phyloP scores from a whole-genome alignment of 164 flowering plant species.

The Magnolia kwangsiensis region DNA sequence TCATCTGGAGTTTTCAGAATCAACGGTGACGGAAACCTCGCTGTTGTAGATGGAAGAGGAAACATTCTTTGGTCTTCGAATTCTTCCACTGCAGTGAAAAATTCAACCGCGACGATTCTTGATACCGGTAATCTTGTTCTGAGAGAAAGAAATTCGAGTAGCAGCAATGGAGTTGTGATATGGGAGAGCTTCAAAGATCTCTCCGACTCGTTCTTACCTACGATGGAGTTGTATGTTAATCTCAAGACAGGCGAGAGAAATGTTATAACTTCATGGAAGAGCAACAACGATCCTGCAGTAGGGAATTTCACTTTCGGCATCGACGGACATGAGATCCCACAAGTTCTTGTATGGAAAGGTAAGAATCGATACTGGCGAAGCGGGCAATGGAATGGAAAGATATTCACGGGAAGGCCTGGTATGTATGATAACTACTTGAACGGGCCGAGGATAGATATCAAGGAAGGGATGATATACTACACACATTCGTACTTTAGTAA shows the following conservation, averaged over 20 bases:
- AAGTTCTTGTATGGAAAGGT: slow-evolving; percentile 22
- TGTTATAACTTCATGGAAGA: slow-evolving; percentile 42
- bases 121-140: slow-evolving; percentile 7
- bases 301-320: slow-evolving; percentile 29
- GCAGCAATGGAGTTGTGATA: background rate
- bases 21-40: background rate
- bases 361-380: slow-evolving; percentile 13
- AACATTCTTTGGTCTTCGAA: slow-evolving; percentile 3
- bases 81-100: background rate
- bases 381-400: background rate
- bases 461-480: background rate
- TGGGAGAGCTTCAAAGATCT: slow-evolving; percentile 62
- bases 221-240: slow-evolving; percentile 35
- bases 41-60: background rate
- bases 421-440: background rate
- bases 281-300: slow-evolving; percentile 30
- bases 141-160: background rate
- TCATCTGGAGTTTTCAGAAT: slow-evolving; percentile 1
- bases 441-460: background rate
- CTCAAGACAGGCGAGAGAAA: slow-evolving; percentile 27
- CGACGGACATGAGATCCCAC: slow-evolving; percentile 27
- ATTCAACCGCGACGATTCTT: background rate
- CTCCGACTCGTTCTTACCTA: slow-evolving; percentile 29
- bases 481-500: too few species aligned
- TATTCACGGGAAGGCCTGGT: background rate